Evolutionary conservation across 163 green algal species (phyloP).

Genomic region (Chlorella variabilis): DNA sequence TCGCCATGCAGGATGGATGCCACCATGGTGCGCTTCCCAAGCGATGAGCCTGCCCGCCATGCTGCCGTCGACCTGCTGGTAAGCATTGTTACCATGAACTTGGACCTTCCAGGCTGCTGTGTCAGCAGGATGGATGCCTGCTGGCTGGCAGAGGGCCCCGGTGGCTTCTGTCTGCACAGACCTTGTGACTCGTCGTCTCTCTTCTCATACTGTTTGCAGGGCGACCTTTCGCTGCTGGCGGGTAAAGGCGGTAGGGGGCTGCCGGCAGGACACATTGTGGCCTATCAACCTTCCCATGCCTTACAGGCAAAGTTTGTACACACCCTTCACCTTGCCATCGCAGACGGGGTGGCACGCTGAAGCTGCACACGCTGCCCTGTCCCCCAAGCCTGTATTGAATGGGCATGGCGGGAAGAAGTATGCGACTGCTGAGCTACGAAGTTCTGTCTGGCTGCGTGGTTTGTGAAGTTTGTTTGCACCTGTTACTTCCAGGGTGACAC

Average conservation of each 20-base stretch:
- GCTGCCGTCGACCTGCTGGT: constrained; percentile 74
- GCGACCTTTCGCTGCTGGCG: constrained; percentile 79
- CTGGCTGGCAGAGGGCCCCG: no score
- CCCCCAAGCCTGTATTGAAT: no score
- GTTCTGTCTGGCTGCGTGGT: no score
- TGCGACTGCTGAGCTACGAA: no score
- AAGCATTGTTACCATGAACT: neutral
- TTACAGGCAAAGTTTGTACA: constrained; percentile 44
- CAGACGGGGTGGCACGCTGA: neutral
- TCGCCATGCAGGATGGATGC: constrained; percentile 44
- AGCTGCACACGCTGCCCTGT: no score
- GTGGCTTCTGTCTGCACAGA: no score
- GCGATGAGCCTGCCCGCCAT: constrained; percentile 73
- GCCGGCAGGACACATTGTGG: constrained; percentile 84
- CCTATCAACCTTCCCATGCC: constrained; percentile 75
- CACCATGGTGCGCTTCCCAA: constrained; percentile 58
- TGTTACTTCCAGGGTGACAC: no score
- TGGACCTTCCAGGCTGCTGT: no score
- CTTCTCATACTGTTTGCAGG: constrained; percentile 20
- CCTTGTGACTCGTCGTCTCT: no score
- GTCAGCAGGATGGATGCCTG: no score
- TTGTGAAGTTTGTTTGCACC: no score
- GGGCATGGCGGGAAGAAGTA: no score
- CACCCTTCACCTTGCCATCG: neutral
- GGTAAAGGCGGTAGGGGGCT: constrained; percentile 73